Evolutionary conservation across 208 protist genomes (phyloP), one percentile per base, ranked within the genome.

Genomic region (Trichomonas vaginalis): DNA sequence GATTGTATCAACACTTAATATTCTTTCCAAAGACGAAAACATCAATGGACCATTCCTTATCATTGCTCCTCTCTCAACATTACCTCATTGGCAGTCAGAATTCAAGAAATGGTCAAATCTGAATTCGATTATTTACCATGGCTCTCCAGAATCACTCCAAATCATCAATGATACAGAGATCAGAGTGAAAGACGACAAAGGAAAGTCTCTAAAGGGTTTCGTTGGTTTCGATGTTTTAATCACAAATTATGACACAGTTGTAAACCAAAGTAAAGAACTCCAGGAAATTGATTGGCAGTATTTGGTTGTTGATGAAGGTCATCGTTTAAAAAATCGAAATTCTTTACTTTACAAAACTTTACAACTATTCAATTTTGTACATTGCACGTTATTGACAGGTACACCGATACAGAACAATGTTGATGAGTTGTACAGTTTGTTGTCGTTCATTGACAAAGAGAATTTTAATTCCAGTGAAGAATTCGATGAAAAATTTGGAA

Each of bases 321-420:
- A 97, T 45, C 47, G 90, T 27, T 45, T 97, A 37, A 97, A 97
- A 97, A 97, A 39, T 97, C 42, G 35, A 45, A 82, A 96, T 61
- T 48, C 96, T 0, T 80, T 83, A 51, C 37, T 95, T 47, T 99
- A 98, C 98, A 98, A 99, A 96, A 97, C 97, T 17, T 97, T 99
- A 80, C 98, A 99, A 79, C 97, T 98, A 95, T 97, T 99, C 61
- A 98, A 98, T 62, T 97, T 98, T 0, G 96, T 98, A 12, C 23
- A 82, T 95, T n/a, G 23, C 14, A 35, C 61, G 9, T 96, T 97
- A 0, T 39, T 97, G 0, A 96, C 96, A 17, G 98, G 98, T 79
- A 98, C 97, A 32, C 97, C 97, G 8, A 96, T 98, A 95, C 97
- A 98, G 80, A 98, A 98, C 62, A 95, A 95, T 80, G 48, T 96